Evolutionary conservation across 495 filamentous ascomycete species (phyloP).

Genomic region (Pyrenula massariospora): DNA sequence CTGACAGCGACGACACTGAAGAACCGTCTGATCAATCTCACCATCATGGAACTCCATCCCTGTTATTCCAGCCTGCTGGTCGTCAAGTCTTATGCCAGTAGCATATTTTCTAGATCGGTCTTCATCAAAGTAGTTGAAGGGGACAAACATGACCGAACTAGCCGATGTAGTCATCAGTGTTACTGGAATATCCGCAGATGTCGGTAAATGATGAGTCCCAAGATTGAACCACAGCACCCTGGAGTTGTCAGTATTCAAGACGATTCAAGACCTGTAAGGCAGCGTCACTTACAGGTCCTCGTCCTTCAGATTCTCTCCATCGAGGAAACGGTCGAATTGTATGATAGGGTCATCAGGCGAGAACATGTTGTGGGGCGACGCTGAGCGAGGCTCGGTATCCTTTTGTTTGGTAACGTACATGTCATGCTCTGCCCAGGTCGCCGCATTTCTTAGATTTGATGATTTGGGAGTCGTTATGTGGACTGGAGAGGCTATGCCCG

Average conservation of each 20-base stretch:
- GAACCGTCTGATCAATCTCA: background rate
- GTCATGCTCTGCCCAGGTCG: slow-evolving; percentile 35
- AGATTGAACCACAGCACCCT: slow-evolving; percentile 20
- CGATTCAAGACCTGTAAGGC: too few relatives aligned
- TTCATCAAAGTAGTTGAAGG: slow-evolving; percentile 28
- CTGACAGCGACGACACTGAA: background rate
- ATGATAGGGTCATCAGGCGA: slow-evolving; percentile 36
- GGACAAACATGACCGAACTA: slow-evolving; percentile 30
- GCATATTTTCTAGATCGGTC: background rate
- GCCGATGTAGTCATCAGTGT: slow-evolving; percentile 36
- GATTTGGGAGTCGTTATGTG: slow-evolving; percentile 38
- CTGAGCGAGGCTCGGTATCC: slow-evolving; percentile 36
- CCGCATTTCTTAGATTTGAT: slow-evolving; percentile 30
- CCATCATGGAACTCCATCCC: background rate
- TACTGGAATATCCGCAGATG: slow-evolving; percentile 43
- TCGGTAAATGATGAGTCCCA: slow-evolving; percentile 46
- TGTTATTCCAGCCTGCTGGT: background rate
- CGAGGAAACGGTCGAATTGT: slow-evolving; percentile 42
- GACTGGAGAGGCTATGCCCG: slow-evolving; percentile 13
- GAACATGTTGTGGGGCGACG: slow-evolving; percentile 34
- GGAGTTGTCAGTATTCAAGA: background rate
- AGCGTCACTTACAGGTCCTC: slow-evolving; percentile 30
- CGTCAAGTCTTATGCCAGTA: background rate
- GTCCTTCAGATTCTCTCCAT: slow-evolving; percentile 38
- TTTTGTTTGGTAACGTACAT: slow-evolving; percentile 38